Evolutionary conservation across 2,329 filamentous ascomycete species (phyloP).

Genomic region (Ustilaginoidea virens): DNA sequence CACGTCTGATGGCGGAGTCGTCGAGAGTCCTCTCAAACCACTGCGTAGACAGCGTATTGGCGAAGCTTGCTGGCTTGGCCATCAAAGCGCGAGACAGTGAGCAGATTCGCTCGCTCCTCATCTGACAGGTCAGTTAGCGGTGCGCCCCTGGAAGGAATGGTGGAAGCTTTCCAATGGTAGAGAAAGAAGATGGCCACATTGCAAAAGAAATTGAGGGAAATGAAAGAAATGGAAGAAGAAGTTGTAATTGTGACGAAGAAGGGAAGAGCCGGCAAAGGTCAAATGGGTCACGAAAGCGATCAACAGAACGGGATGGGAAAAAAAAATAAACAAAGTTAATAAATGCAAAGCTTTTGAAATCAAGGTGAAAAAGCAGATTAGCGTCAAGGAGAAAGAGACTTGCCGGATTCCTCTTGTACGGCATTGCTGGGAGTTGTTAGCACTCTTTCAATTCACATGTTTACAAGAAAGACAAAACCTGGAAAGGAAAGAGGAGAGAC

Average conservation of each 20-base stretch:
- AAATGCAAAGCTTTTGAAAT: not conserved
- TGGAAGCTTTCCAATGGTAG: not conserved
- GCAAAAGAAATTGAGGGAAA: not conserved
- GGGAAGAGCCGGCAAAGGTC: not conserved
- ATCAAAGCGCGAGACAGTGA: slow-evolving; percentile 23
- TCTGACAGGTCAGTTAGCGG: slow-evolving; percentile 1
- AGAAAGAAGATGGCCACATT: not conserved
- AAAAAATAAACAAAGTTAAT: not conserved
- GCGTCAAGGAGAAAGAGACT: slow-evolving; percentile 1
- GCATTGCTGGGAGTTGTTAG: slow-evolving; percentile 13
- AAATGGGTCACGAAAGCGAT: too few relatives aligned
- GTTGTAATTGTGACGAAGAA: not conserved
- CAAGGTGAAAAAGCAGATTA: not conserved
- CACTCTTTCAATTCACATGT: slow-evolving; percentile 28
- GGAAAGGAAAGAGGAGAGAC: not conserved
- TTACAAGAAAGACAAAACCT: not conserved
- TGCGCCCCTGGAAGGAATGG: not conserved
- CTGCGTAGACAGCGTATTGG: slow-evolving; percentile 16
- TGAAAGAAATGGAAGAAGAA: not conserved
- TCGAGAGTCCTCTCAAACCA: slow-evolving; percentile 59
- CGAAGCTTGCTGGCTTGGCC: slow-evolving; percentile 18
- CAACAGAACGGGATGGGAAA: not conserved
- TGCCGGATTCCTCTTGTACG: slow-evolving; percentile 11
- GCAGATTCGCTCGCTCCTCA: slow-evolving; percentile 7
- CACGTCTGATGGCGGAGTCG: slow-evolving; percentile 52